Base-by-base conservation (phyloP, 352 stramenopile genomes). In the Globisporangium paroecandrum region DNA sequence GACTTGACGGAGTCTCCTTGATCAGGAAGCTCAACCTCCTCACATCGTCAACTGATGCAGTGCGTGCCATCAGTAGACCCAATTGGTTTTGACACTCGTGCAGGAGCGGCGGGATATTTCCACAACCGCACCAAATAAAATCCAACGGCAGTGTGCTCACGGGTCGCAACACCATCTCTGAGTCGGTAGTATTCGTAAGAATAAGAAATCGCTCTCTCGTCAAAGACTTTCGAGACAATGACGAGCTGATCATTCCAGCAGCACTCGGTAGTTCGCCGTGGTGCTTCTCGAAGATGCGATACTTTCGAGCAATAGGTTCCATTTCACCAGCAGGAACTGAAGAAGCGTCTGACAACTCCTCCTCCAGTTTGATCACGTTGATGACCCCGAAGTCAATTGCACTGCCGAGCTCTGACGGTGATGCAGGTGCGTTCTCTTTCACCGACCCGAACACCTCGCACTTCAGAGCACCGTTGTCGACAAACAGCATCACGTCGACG, bases 401-500 rank as follows among this genome's bases (percentile, higher is more conserved):
- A 24, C 58, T n/a, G 6, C 53, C 43, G 36, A 51, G 18, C 0
- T 18, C 58, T 20, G 65, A 54, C n/a, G 43, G n/a, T 32, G 43
- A 8, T 15, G 49, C 5, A 25, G 29, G 2, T 24, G n/a, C 46
- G 0, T 25, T 36, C 6, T 32, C 22, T 54, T 32, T 63, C 41
- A 61, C 38, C 20, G 61, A 65, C 3, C 60, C 65, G 4, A 70
- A 51, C 24, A 87, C 55, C 53, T 82, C 64, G 62, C 80, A 90
- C 20, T 66, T 67, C 46, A 96, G 64, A 8, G 74, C 74, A 24
- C 83, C 82, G 68, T 78, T 91, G 75, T 96, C 85, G 4, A 96
- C 86, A 64, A 96, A 95, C 1, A 96, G 77, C 20, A 86, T 73
- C 4, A 96, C 72, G 49, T 96, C 87, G 12, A 96, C 77, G 7